Conservation (phyloP, 2,329 filamentous ascomycete species). For the Colletotrichum chlorophyti region DNA sequence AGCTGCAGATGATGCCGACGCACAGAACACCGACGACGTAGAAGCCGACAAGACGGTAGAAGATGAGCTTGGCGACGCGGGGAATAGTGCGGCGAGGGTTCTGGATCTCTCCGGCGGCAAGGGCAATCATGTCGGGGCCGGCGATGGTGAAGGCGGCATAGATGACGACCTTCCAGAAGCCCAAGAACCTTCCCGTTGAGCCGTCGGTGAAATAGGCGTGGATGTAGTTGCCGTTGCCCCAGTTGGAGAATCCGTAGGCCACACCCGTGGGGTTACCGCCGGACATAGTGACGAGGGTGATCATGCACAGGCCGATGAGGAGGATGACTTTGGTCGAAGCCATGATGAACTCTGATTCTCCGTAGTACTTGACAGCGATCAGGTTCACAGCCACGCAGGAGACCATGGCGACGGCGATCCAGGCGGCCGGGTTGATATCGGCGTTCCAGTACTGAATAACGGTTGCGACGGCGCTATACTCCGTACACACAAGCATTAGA, state of each 20-base stretch:
- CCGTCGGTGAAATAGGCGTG: slow-evolving; percentile 48
- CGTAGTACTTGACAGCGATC: slow-evolving; percentile 51
- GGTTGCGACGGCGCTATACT: slow-evolving; percentile 51
- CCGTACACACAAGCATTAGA: slow-evolving; percentile 52
- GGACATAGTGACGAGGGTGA: slow-evolving; percentile 73
- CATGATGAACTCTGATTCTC: slow-evolving; percentile 59
- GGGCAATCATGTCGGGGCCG: slow-evolving; percentile 70
- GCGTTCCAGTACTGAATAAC: slow-evolving; percentile 52
- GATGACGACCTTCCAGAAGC: slow-evolving; percentile 63
- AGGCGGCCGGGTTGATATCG: slow-evolving; percentile 52
- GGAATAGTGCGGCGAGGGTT: slow-evolving; percentile 72
- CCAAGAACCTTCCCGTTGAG: slow-evolving; percentile 65
- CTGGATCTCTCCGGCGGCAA: slow-evolving; percentile 64
- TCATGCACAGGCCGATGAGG: slow-evolving; percentile 62
- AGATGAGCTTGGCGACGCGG: slow-evolving; percentile 74
- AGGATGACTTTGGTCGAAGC: slow-evolving; percentile 59
- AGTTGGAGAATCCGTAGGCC: slow-evolving; percentile 69
- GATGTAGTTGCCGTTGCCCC: slow-evolving; percentile 45
- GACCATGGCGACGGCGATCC: slow-evolving; percentile 54
- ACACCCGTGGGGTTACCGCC: slow-evolving; percentile 70
- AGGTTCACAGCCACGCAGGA: slow-evolving; percentile 55
- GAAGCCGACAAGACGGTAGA: slow-evolving; percentile 75
- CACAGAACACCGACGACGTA: slow-evolving; percentile 72
- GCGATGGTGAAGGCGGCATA: slow-evolving; percentile 73
- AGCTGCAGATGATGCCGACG: slow-evolving; percentile 64